These are phyloP conservation scores for Seiridium cupressi DNA, from an alignment of 2,329 filamentous ascomycete species.

Conservation along the genomic window DNA sequence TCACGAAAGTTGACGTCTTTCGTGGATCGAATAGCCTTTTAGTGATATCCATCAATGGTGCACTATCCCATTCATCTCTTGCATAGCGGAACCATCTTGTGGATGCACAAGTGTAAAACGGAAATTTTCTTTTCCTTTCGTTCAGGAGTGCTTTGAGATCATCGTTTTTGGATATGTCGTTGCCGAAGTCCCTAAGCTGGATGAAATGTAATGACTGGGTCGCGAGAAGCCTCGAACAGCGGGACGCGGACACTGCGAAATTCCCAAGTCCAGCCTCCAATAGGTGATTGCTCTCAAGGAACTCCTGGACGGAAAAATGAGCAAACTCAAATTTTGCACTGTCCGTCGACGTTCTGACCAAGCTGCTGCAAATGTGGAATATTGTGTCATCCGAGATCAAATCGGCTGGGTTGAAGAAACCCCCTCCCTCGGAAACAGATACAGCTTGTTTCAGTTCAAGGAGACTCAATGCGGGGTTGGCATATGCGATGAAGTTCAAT, in stretches of 20 bases:
- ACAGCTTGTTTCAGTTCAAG: not conserved
- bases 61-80: too few relatives aligned
- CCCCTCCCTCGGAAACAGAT: not conserved
- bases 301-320: not conserved
- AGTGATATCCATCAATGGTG: too few relatives aligned
- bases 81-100: too few relatives aligned
- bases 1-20: too few relatives aligned
- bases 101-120: too few relatives aligned
- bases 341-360: not conserved
- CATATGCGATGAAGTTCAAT: too few relatives aligned
- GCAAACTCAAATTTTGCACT: not conserved
- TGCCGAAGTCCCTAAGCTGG: not conserved
- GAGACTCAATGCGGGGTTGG: too few relatives aligned
- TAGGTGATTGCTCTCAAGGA: not conserved
- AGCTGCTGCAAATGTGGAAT: not conserved
- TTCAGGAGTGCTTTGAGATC: too few relatives aligned
- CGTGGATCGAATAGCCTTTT: too few relatives aligned
- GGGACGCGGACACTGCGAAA: not conserved
- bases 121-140: too few relatives aligned
- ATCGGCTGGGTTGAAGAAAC: not conserved
- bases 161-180: too few relatives aligned
- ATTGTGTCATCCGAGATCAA: not conserved
- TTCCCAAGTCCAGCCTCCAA: not conserved
- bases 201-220: not conserved
- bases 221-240: not conserved